Percentiles rank a stretch among this genome's conserved stretches.
Evolutionary conservation across 2,329 filamentous ascomycete species (phyloP).

Genomic region (Torrubiella hemipterigena): DNA sequence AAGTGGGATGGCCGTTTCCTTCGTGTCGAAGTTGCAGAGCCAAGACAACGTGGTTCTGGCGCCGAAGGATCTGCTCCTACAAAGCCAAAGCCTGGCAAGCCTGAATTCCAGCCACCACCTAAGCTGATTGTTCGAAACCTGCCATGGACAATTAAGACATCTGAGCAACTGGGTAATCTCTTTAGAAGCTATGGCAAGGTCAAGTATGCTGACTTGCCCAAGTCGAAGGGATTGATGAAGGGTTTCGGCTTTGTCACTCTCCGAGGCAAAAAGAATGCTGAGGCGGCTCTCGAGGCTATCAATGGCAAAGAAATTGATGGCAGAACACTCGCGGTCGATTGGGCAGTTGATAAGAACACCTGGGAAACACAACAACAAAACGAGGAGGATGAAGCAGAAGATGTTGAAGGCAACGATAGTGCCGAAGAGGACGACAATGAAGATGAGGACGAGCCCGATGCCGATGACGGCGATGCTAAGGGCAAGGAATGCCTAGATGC

Average conservation of each 20-base stretch:
- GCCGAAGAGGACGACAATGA: constrained; percentile 17
- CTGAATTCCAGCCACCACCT: constrained; percentile 48
- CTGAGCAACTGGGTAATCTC: constrained; percentile 65
- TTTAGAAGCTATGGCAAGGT: constrained; percentile 89
- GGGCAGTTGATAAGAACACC: constrained; percentile 83
- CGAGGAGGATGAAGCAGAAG: constrained; percentile 18
- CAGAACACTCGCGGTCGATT: constrained; percentile 82
- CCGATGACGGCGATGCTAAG: constrained; percentile 19
- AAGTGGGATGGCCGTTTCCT: constrained; percentile 71
- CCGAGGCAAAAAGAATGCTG: constrained; percentile 78
- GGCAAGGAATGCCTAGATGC: constrained; percentile 29
- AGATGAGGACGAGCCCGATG: constrained; percentile 15
- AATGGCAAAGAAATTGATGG: constrained; percentile 90
- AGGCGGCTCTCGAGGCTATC: constrained; percentile 70
- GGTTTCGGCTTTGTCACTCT: constrained; percentile 92
- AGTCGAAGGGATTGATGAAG: constrained; percentile 60
- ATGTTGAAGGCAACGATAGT: constrained; percentile 14
- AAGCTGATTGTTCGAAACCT: constrained; percentile 86
- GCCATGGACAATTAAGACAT: constrained; percentile 87
- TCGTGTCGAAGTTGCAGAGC: constrained; percentile 77
- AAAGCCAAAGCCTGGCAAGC: constrained; percentile 42
- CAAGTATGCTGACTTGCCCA: constrained; percentile 75
- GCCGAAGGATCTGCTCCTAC: constrained; percentile 28
- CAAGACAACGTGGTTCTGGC: constrained; percentile 59
- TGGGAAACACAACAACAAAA: constrained; percentile 57